Conservation (phyloP, 768 basidiomycete species). For the Pleurotus giganteus region DNA sequence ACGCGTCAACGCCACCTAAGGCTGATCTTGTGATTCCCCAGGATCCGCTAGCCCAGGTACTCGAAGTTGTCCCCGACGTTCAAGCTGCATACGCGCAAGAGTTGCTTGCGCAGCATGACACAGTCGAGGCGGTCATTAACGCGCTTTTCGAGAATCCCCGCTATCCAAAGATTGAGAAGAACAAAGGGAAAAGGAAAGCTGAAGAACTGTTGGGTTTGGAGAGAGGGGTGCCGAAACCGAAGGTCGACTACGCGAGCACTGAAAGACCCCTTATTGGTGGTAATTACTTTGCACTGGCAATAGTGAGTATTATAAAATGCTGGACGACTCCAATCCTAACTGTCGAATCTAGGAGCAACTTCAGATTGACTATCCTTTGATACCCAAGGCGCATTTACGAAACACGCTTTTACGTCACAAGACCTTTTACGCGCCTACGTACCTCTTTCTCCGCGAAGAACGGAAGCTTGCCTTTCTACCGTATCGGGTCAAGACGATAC, state of each 20-base stretch:
- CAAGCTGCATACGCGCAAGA: conserved; percentile 48
- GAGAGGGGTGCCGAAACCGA: conserved; percentile 31
- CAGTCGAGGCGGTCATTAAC: conserved; percentile 57
- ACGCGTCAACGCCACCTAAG: conserved; percentile 1
- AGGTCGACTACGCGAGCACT: conserved; percentile 53
- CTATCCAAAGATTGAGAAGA: conserved; percentile 54
- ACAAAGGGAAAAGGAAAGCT: conserved; percentile 34
- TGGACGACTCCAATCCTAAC: conserved; percentile 3
- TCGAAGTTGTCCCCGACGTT: conserved; percentile 74
- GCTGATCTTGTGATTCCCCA: conserved; percentile 22
- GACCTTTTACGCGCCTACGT: conserved; percentile 65
- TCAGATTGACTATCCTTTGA: conserved; percentile 51
- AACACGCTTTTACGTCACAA: conserved; percentile 33
- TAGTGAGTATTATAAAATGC: conserved; percentile 38
- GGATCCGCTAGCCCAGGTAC: conserved; percentile 44
- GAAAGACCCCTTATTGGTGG: conserved; percentile 45
- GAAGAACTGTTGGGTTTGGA: conserved; percentile 25
- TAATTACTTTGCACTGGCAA: conserved; percentile 47
- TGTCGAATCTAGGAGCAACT: conserved; percentile 48
- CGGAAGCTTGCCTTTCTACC: conserved; percentile 34
- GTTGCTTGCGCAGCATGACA: conserved; percentile 45
- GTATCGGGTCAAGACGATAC: conserved; percentile 32
- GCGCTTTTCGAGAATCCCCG: conserved; percentile 57
- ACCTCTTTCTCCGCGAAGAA: conserved; percentile 42
- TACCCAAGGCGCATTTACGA: conserved; percentile 56